phyloP scores from a whole-genome alignment of 345 rosid species.

The Melaleuca alternifolia region DNA sequence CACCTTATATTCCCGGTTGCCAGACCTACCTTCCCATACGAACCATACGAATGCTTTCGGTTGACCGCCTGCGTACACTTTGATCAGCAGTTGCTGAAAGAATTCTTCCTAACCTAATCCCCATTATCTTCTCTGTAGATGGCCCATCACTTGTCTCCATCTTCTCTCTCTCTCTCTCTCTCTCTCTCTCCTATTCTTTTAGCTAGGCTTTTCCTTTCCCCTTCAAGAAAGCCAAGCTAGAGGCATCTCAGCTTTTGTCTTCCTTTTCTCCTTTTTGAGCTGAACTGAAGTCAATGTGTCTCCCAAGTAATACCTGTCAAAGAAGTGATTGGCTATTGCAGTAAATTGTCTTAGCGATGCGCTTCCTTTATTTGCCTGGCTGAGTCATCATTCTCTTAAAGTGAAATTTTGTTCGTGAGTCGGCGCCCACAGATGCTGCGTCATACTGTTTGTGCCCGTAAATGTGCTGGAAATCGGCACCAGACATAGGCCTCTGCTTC shows the following conservation, averaged over 20 bases:
- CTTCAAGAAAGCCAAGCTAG: neutral
- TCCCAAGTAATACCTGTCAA: neutral
- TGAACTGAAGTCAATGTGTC: neutral
- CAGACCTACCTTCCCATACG: neutral
- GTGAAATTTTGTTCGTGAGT: slow-evolving; percentile 44
- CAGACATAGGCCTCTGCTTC: slow-evolving; percentile 73
- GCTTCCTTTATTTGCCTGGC: neutral
- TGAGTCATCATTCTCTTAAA: slow-evolving; percentile 1
- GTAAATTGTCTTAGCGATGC: neutral
- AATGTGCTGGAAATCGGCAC: slow-evolving; percentile 67
- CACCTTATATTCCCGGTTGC: neutral
- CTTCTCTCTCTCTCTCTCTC: neutral
- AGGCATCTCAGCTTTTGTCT: neutral
- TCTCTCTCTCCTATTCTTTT: neutral
- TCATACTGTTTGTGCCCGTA: slow-evolving; percentile 42
- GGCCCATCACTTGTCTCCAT: neutral
- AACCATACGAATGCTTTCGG: neutral
- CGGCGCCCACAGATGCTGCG: slow-evolving; percentile 60
- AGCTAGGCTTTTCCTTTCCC: neutral
- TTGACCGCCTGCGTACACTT: neutral
- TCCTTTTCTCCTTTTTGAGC: neutral
- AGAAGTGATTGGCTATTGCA: neutral
- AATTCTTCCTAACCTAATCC: neutral
- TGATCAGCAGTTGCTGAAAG: neutral
- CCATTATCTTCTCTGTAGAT: neutral